Percentiles rank a stretch among this genome's conserved stretches.
Conservation (phyloP, 495 filamentous ascomycete species). For the Hypoxylon cercidicola region DNA sequence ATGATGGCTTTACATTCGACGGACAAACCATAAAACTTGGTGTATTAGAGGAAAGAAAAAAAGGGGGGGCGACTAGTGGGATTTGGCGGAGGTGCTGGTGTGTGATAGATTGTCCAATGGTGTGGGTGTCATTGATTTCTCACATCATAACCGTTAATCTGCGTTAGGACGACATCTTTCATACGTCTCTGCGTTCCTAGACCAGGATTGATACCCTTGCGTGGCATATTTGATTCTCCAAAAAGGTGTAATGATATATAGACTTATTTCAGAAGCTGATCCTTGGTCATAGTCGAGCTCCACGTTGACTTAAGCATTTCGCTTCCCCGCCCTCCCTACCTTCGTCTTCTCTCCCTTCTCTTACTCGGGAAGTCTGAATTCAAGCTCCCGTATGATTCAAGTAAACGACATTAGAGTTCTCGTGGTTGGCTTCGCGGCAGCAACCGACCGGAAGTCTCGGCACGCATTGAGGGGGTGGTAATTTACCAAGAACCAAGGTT, state of each 20-base stretch:
- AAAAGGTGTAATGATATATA: slow-evolving; percentile 41
- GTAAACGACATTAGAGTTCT: neutral
- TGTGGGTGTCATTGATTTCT: slow-evolving; percentile 27
- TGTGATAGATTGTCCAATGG: slow-evolving; percentile 17
- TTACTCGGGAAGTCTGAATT: slow-evolving; percentile 18
- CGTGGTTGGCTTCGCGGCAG: slow-evolving; percentile 7
- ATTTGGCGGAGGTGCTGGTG: slow-evolving; percentile 16
- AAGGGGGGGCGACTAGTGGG: slow-evolving; percentile 26
- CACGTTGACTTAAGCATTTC: too few relatives aligned
- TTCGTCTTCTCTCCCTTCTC: neutral
- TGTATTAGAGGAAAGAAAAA: neutral
- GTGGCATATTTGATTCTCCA: slow-evolving; percentile 32
- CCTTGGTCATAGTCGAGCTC: slow-evolving; percentile 8
- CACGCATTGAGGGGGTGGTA: slow-evolving; percentile 1
- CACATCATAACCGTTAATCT: slow-evolving; percentile 13
- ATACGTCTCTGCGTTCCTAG: slow-evolving; percentile 26
- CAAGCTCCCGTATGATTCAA: slow-evolving; percentile 18
- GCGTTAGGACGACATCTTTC: slow-evolving; percentile 18
- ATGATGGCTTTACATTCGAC: slow-evolving; percentile 5
- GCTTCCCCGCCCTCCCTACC: too few relatives aligned
- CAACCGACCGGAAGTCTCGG: neutral
- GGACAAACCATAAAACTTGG: neutral
- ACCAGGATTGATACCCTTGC: slow-evolving; percentile 40
- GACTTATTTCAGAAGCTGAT: slow-evolving; percentile 35
- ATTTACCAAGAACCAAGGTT: slow-evolving; percentile 15